These are phyloP conservation scores for Anacardium occidentale DNA, from an alignment of 345 rosid genomes.

Conservation along the genomic window DNA sequence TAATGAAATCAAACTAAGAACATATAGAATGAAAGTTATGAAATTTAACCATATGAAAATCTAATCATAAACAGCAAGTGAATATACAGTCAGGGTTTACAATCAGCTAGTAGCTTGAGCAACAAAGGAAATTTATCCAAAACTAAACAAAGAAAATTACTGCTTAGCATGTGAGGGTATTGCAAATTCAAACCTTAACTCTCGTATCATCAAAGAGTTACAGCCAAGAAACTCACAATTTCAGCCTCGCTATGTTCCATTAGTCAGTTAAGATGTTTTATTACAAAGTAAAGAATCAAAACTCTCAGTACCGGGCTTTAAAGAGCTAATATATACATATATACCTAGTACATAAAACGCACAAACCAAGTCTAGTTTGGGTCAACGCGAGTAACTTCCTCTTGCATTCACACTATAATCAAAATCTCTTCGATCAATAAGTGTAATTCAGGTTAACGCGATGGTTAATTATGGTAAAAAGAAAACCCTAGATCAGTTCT, in stretches of 20 bases:
- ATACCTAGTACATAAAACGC: not conserved
- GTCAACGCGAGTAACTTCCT: not conserved
- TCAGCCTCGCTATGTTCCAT: not conserved
- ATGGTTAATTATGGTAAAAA: not conserved
- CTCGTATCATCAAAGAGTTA: not conserved
- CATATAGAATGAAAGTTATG: not conserved
- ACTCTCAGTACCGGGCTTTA: not conserved
- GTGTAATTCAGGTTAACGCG: constrained; percentile 1
- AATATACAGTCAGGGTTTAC: constrained; percentile 1
- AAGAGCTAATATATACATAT: not conserved
- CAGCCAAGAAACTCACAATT: not conserved
- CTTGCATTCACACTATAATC: not conserved
- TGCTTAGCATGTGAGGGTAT: not conserved
- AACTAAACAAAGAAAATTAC: not conserved
- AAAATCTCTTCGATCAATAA: not conserved
- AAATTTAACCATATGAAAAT: not conserved
- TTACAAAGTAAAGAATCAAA: no score
- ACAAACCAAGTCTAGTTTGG: no score
- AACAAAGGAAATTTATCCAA: not conserved
- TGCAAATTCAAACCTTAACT: not conserved
- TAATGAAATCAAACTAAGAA: not conserved
- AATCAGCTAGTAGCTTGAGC: not conserved
- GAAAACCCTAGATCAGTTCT: not conserved
- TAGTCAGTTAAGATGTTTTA: not conserved
- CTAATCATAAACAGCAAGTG: not conserved